A percentile compares a stretch with the other conserved stretches of the same genome.
Evolutionary conservation across 257 asterid species (phyloP).

Genomic region (Fraxinus cuspidata): DNA sequence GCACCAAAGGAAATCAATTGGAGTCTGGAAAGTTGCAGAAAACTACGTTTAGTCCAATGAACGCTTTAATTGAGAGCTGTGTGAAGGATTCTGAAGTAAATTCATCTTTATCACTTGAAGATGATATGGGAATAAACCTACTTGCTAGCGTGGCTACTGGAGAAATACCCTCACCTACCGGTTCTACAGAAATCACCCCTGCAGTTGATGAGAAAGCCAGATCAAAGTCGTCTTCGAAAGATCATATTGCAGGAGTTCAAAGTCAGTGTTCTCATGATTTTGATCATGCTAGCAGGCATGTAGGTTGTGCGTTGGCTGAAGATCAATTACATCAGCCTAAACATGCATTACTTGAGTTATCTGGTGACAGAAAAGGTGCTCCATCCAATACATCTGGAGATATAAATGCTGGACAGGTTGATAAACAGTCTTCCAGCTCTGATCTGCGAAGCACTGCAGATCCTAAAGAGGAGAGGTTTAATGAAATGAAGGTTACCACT

Average conservation of each 20-base stretch:
- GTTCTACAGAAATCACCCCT: slow-evolving; percentile 51
- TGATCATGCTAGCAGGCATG: slow-evolving; percentile 41
- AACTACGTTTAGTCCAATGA: slow-evolving; percentile 82
- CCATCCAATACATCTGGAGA: slow-evolving; percentile 37
- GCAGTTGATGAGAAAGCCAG: slow-evolving; percentile 51
- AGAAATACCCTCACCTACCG: slow-evolving; percentile 69
- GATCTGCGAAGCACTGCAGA: slow-evolving; percentile 35
- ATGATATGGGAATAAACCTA: slow-evolving; percentile 90
- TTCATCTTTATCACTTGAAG: slow-evolving; percentile 65
- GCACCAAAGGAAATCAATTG: slow-evolving; percentile 33
- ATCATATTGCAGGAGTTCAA: slow-evolving; percentile 24
- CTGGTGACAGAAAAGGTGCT: slow-evolving; percentile 34
- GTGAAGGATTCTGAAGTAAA: slow-evolving; percentile 75
- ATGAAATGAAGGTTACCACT: slow-evolving; percentile 31
- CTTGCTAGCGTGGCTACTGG: slow-evolving; percentile 98
- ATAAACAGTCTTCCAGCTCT: slow-evolving; percentile 26
- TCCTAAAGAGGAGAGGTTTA: slow-evolving; percentile 29
- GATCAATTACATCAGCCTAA: slow-evolving; percentile 33
- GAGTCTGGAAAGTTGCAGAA: slow-evolving; percentile 50
- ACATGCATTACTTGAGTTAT: slow-evolving; percentile 25
- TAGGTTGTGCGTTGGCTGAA: slow-evolving; percentile 33
- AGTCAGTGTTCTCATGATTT: slow-evolving; percentile 30
- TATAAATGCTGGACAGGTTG: slow-evolving; percentile 25
- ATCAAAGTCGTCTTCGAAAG: slow-evolving; percentile 43
- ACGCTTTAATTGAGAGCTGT: slow-evolving; percentile 91